A percentile compares a stretch with the other conserved stretches of the same genome.
Conservation (phyloP, 2,329 filamentous ascomycete species). For the Verruconis gallopava region DNA sequence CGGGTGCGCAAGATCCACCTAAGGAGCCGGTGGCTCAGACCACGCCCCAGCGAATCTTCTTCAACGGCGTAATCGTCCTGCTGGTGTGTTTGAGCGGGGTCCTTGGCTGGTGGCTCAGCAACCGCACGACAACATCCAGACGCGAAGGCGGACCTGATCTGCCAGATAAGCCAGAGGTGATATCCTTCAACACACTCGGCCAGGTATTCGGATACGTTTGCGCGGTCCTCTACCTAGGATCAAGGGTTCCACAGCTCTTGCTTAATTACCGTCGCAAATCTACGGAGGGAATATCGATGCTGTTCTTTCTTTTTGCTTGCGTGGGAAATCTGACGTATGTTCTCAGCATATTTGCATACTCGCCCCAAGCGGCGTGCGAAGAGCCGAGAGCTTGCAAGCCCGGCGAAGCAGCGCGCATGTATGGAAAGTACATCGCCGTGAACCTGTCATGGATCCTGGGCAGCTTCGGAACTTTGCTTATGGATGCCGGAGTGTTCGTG, state of each 20-base stretch:
- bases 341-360: conserved; percentile 79
- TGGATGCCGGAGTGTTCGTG: conserved; percentile 77
- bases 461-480: conserved; percentile 70
- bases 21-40: conserved; percentile 23
- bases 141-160: conserved; percentile 25
- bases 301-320: conserved; percentile 95
- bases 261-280: conserved; percentile 88
- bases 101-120: conserved; percentile 70
- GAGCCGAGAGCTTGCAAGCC: conserved; percentile 36
- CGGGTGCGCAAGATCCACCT: conserved; percentile 17
- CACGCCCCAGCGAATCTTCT: conserved; percentile 45
- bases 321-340: conserved; percentile 92
- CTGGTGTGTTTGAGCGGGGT: conserved; percentile 77
- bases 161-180: conserved; percentile 29
- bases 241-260: conserved; percentile 76
- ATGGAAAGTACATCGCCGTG: conserved; percentile 72
- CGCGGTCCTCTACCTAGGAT: conserved; percentile 77
- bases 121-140: conserved; percentile 23
- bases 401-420: conserved; percentile 54
- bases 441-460: conserved; percentile 87
- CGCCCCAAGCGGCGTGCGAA: conserved; percentile 47
- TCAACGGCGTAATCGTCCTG: conserved; percentile 59
- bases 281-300: conserved; percentile 81
- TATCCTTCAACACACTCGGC: conserved; percentile 56
- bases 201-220: conserved; percentile 93